Percentiles rank a stretch among this genome's conserved stretches.
Evolutionary conservation across 164 flowering plant species (phyloP).

Genomic region (Akebia trifoliata): DNA sequence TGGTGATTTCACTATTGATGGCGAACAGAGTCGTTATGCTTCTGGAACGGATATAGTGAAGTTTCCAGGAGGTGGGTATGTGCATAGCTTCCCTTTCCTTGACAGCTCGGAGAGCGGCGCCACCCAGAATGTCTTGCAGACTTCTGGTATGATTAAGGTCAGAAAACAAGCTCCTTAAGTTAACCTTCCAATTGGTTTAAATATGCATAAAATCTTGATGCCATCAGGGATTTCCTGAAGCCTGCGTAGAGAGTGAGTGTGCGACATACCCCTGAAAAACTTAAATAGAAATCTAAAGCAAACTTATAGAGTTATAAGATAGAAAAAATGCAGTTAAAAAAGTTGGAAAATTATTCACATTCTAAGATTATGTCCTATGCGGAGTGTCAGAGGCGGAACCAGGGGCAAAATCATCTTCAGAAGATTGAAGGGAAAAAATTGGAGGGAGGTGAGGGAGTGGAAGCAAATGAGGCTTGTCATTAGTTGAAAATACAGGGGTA

Average conservation of each 20-base stretch:
- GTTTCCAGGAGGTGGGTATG: constrained; percentile 81
- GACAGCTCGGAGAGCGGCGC: constrained; percentile 95
- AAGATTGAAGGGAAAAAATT: too few species aligned
- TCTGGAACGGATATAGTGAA: constrained; percentile 90
- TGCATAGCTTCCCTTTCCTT: constrained; percentile 78
- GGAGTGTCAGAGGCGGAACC: too few species aligned
- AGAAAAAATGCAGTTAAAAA: too few species aligned
- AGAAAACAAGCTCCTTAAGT: constrained; percentile 9
- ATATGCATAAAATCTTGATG: neutral
- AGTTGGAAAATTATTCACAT: too few species aligned
- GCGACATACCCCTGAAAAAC: neutral
- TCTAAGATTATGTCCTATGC: too few species aligned
- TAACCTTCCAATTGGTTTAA: neutral
- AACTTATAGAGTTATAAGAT: too few species aligned
- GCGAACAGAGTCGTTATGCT: constrained; percentile 93
- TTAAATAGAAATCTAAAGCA: too few species aligned
- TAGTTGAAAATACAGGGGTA: too few species aligned
- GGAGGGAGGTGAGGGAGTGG: too few species aligned
- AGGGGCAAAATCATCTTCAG: too few species aligned
- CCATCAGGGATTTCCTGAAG: neutral
- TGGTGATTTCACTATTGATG: constrained; percentile 87
- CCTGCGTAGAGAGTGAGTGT: neutral
- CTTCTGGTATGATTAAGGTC: constrained; percentile 68
- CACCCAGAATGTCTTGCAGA: constrained; percentile 59
- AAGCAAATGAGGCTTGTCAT: too few species aligned